Percentiles rank a stretch among this genome's conserved stretches.
Evolutionary conservation across 1,139 yeast species (phyloP).

Genomic region (Lodderomyces orthopsilosis): DNA sequence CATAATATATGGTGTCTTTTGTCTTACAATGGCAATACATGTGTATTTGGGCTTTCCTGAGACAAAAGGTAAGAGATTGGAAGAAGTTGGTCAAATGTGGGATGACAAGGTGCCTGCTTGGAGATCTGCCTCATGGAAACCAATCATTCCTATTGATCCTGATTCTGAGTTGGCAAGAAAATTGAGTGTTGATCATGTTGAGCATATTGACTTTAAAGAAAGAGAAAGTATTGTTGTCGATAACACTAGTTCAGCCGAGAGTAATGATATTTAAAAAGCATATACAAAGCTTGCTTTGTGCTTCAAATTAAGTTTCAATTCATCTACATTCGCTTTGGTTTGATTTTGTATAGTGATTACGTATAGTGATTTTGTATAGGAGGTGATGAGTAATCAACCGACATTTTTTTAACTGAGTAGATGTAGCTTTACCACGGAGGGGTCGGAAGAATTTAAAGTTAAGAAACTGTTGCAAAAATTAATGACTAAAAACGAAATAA

Average conservation of each 20-base stretch:
- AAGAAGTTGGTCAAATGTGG: conserved; percentile 63
- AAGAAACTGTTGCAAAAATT: neutral
- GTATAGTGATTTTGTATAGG: neutral
- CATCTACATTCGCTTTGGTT: neutral
- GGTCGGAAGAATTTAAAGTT: neutral
- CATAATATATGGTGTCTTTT: conserved; percentile 45
- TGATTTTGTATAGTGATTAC: neutral
- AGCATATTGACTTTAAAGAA: neutral
- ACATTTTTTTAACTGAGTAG: too few species aligned
- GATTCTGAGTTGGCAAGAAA: conserved; percentile 39
- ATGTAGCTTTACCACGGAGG: neutral
- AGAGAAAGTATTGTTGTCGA: neutral
- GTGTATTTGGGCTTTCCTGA: conserved; percentile 67
- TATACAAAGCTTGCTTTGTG: neutral
- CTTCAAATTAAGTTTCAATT: neutral
- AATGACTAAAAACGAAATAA: neutral
- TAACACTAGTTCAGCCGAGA: neutral
- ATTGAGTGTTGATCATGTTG: conserved; percentile 29
- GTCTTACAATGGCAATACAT: conserved; percentile 53
- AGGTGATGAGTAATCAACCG: neutral
- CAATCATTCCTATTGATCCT: conserved; percentile 40
- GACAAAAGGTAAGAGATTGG: conserved; percentile 61
- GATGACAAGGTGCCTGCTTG: conserved; percentile 58
- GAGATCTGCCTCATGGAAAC: conserved; percentile 44
- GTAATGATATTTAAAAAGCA: neutral